Evolutionary conservation across 441 rosid genomes (phyloP).

Genomic region (Daphne laureola): DNA sequence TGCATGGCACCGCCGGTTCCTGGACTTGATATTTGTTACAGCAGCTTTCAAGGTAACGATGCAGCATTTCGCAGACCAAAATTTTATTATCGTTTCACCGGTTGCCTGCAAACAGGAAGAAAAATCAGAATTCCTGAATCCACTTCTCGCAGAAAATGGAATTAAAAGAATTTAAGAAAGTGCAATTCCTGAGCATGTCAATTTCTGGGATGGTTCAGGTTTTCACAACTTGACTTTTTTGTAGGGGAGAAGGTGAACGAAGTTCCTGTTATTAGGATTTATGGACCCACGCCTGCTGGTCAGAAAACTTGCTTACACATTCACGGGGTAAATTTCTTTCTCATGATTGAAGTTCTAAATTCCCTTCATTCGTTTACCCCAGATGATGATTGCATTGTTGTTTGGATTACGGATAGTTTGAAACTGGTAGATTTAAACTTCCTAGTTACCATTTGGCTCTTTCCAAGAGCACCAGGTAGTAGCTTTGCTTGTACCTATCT

Average conservation of each 20-base stretch:
- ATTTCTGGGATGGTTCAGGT: neutral
- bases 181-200: neutral
- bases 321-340: conserved; percentile 43
- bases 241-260: conserved; percentile 77
- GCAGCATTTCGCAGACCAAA: neutral
- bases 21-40: conserved; percentile 61
- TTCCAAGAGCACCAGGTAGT: neutral
- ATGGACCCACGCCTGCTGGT: conserved; percentile 89
- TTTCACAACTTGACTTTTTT: conserved; percentile 11
- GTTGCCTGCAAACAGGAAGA: neutral
- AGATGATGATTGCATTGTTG: too few relatives aligned
- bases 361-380: neutral
- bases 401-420: neutral
- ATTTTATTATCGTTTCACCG: neutral
- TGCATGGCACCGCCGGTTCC: conserved; percentile 86
- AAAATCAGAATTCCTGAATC: neutral
- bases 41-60: conserved; percentile 68
- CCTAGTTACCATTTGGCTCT: neutral
- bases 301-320: conserved; percentile 93
- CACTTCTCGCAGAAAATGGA: neutral
- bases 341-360: neutral
- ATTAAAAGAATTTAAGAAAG: neutral
- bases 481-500: neutral
- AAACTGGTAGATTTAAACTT: neutral
- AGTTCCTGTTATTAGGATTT: conserved; percentile 82